These are phyloP conservation scores for Croton laevigatus DNA, from an alignment of 441 rosid genomes.

Conservation along the genomic window DNA sequence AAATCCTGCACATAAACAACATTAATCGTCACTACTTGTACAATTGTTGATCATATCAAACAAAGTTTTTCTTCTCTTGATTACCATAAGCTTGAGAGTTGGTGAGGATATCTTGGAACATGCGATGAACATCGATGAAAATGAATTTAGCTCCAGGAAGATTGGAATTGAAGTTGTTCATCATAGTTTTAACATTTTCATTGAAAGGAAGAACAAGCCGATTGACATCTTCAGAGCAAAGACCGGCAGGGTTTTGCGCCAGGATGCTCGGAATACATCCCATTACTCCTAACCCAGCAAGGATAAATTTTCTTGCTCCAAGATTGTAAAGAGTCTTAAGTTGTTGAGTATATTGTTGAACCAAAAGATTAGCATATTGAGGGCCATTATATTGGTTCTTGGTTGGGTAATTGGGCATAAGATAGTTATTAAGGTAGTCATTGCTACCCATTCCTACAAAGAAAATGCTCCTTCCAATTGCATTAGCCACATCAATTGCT, in stretches of 20 bases:
- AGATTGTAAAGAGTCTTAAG: conserved; percentile 79
- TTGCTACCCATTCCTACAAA: conserved; percentile 96
- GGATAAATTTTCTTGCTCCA: conserved; percentile 76
- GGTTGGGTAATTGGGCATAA: conserved; percentile 88
- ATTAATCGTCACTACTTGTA: too few relatives aligned
- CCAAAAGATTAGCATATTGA: conserved; percentile 75
- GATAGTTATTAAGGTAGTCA: conserved; percentile 88
- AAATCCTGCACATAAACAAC: conserved; percentile 39
- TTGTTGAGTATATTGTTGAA: conserved; percentile 56
- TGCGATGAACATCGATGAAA: conserved; percentile 48
- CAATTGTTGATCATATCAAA: too few relatives aligned
- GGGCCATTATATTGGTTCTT: conserved; percentile 56
- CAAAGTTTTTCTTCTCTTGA: background rate
- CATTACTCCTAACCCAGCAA: conserved; percentile 82
- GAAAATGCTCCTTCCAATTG: conserved; percentile 57
- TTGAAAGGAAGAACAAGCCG: conserved; percentile 70
- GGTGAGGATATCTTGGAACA: conserved; percentile 56
- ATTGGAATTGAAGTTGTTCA: conserved; percentile 53
- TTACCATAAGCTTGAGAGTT: conserved; percentile 61
- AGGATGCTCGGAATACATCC: conserved; percentile 94
- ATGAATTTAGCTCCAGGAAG: conserved; percentile 64
- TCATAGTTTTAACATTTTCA: conserved; percentile 69
- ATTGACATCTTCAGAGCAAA: conserved; percentile 81
- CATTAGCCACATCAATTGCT: conserved; percentile 42
- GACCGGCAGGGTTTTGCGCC: conserved; percentile 60